phyloP scores from a whole-genome alignment of 2,329 filamentous ascomycete species.

The Lojkania enalia region DNA sequence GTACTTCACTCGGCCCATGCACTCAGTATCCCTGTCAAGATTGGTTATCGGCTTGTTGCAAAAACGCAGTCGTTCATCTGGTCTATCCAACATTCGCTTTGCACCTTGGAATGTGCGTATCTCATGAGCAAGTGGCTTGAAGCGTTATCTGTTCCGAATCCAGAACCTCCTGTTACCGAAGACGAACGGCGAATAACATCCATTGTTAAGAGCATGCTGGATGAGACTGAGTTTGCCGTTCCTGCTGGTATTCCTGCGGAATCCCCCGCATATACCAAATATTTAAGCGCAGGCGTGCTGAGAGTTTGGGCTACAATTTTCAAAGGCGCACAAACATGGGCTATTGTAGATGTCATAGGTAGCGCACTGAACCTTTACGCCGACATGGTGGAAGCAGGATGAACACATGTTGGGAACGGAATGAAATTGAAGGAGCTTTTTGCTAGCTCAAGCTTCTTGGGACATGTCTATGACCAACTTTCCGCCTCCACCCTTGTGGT shows the following conservation, averaged over 20 bases:
- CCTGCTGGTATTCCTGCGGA: conserved; percentile 33
- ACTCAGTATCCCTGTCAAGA: conserved; percentile 67
- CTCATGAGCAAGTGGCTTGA: conserved; percentile 48
- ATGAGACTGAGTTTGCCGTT: conserved; percentile 44
- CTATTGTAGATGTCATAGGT: conserved; percentile 48
- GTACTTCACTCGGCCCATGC: conserved; percentile 71
- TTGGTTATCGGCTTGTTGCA: conserved; percentile 46
- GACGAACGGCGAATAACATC: conserved; percentile 45
- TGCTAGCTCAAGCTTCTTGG: conserved; percentile 13
- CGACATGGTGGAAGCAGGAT: conserved; percentile 44
- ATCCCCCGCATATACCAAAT: conserved; percentile 37
- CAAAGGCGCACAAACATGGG: conserved; percentile 49
- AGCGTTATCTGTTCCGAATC: conserved; percentile 33
- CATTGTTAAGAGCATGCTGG: conserved; percentile 48
- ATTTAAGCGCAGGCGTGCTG: conserved; percentile 46
- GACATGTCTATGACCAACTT: conserved; percentile 52
- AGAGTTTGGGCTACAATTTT: conserved; percentile 50
- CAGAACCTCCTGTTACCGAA: conserved; percentile 41
- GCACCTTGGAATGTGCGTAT: conserved; percentile 46
- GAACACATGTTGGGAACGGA: conserved; percentile 24
- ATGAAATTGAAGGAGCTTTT: no score
- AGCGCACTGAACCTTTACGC: conserved; percentile 47
- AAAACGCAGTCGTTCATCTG: conserved; percentile 46
- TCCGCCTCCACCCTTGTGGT: conserved; percentile 50
- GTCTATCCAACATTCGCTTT: conserved; percentile 47